Evolutionary conservation across 2,329 filamentous ascomycete genomes (phyloP).

Genomic region (Alternaria atra): DNA sequence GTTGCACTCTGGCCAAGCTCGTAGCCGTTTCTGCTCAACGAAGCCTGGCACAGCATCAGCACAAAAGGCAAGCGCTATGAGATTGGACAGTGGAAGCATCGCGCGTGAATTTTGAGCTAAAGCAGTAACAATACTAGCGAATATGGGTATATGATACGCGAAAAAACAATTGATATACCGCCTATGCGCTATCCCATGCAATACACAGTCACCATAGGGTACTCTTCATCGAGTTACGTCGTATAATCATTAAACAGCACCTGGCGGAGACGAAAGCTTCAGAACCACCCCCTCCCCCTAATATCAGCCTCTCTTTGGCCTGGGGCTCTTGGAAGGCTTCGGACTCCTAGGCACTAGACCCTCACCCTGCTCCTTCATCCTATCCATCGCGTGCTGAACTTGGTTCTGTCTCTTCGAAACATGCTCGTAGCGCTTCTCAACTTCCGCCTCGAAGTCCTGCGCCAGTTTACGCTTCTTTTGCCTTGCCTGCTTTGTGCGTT

Average conservation of each 20-base stretch:
- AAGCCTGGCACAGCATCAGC: neutral
- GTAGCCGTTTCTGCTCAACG: neutral
- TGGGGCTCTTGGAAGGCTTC: constrained; percentile 30
- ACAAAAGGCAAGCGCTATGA: neutral
- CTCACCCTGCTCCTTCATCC: constrained; percentile 64
- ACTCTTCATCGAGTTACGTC: neutral
- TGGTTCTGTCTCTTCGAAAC: constrained; percentile 60
- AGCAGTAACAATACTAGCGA: neutral
- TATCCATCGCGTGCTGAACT: constrained; percentile 60
- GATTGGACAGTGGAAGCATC: neutral
- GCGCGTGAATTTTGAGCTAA: neutral
- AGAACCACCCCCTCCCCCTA: no score
- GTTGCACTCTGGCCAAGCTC: neutral
- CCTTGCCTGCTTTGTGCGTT: constrained; percentile 62
- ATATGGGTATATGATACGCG: constrained; percentile 18
- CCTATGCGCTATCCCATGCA: neutral
- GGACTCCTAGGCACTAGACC: constrained; percentile 60
- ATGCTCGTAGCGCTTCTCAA: constrained; percentile 62
- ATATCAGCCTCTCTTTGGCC: constrained; percentile 15
- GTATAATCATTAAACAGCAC: neutral
- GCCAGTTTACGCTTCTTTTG: constrained; percentile 64
- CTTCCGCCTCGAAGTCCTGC: constrained; percentile 63
- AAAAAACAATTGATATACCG: neutral
- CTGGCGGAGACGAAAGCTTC: neutral
- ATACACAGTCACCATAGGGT: neutral